These are phyloP conservation scores for Neurospora africana DNA, from an alignment of 495 filamentous ascomycete species.

Conservation along the genomic window DNA sequence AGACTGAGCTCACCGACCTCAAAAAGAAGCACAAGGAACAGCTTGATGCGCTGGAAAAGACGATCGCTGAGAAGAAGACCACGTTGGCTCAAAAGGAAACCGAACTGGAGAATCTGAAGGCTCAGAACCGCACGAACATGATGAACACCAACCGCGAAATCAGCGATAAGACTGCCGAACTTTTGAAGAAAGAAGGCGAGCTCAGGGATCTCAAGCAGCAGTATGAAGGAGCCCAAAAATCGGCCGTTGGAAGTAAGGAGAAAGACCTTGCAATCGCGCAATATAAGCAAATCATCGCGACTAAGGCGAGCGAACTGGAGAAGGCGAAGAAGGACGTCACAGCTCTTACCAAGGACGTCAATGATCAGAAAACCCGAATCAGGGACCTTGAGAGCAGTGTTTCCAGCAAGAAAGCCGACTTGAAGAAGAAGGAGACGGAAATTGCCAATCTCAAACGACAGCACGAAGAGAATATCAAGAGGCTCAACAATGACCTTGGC, in stretches of 20 bases:
- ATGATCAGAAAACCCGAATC: neutral
- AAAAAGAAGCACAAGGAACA: neutral
- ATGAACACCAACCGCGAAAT: neutral
- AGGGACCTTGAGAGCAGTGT: neutral
- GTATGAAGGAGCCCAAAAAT: neutral
- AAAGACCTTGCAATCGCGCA: neutral
- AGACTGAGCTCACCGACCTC: neutral
- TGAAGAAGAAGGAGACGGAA: neutral
- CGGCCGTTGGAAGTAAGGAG: neutral
- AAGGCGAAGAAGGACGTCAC: neutral
- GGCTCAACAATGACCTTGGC: neutral
- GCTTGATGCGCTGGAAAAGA: neutral
- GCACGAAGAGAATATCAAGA: neutral
- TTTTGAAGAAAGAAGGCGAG: neutral
- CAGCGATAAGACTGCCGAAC: neutral
- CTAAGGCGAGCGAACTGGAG: neutral
- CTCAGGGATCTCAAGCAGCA: neutral
- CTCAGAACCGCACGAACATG: neutral
- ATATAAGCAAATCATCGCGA: neutral
- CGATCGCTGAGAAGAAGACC: neutral
- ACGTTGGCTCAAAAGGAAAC: neutral
- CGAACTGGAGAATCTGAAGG: neutral
- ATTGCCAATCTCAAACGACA: neutral
- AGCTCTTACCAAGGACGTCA: neutral
- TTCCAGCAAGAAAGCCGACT: neutral